Conservation (phyloP, 306 rosid species). For the Astragalus membranaceus region DNA sequence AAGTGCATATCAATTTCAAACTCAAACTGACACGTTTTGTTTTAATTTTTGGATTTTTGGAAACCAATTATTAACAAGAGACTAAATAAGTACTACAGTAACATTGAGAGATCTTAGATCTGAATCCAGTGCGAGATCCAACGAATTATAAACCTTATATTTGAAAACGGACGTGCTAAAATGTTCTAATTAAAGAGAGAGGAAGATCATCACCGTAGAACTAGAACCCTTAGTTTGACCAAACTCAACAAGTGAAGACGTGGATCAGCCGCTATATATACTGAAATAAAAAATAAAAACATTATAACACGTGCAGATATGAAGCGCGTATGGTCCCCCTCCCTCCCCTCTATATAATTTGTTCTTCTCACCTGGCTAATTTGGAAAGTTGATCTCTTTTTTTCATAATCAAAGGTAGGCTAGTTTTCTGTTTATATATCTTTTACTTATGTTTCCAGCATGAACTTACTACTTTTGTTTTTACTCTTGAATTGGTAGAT, state of each 20-base stretch:
- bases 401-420: slow-evolving; percentile 10
- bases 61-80: no score
- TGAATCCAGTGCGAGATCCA: background rate
- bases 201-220: background rate
- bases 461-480: background rate
- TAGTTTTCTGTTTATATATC: background rate
- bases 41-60: no score
- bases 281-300: background rate
- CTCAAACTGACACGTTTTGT: no score
- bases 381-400: background rate
- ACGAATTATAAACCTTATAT: background rate
- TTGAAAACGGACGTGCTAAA: background rate
- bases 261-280: slow-evolving; percentile 24
- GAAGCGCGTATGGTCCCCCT: slow-evolving; percentile 22
- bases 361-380: background rate
- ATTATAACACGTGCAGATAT: slow-evolving; percentile 34
- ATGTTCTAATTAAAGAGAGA: background rate
- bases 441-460: background rate
- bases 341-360: background rate
- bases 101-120: background rate
- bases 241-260: background rate
- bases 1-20: no score
- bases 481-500: background rate
- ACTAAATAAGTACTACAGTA: no score
- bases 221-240: slow-evolving; percentile 51